Evolutionary conservation across 371 early-diverging fungal genomes (phyloP).

Genomic region (Entomophthora muscae): DNA sequence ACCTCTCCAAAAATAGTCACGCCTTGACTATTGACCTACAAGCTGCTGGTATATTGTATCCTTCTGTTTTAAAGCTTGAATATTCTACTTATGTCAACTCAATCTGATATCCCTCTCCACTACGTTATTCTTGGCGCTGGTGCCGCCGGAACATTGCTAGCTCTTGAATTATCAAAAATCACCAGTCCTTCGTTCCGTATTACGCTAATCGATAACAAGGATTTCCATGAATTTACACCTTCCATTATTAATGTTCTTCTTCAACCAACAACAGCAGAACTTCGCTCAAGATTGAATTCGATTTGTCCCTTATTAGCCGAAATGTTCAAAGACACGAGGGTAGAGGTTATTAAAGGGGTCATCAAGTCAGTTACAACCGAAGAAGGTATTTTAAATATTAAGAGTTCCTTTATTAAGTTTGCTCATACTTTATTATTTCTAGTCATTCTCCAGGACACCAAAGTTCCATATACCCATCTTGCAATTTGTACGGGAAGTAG

Average conservation of each 20-base stretch:
- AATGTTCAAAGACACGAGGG: constrained; percentile 6
- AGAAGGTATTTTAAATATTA: too few relatives aligned
- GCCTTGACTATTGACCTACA: too few relatives aligned
- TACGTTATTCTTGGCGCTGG: constrained; percentile 19
- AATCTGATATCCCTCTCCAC: neutral
- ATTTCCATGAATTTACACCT: constrained; percentile 23
- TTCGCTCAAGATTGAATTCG: constrained; percentile 13
- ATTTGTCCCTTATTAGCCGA: constrained; percentile 15
- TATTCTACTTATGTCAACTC: neutral
- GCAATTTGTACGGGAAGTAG: constrained; percentile 21
- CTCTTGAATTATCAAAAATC: constrained; percentile 13
- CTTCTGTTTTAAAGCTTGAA: too few relatives aligned
- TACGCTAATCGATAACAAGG: constrained; percentile 22
- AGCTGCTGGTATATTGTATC: too few relatives aligned
- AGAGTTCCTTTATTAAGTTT: neutral
- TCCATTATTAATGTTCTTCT: constrained; percentile 18
- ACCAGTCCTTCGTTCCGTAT: constrained; percentile 13
- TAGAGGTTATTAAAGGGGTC: constrained; percentile 15
- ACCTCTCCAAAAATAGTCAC: too few relatives aligned
- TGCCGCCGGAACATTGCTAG: constrained; percentile 18
- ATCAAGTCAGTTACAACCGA: constrained; percentile 13
- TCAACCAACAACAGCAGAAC: constrained; percentile 13
- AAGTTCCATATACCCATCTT: constrained; percentile 13
- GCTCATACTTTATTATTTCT: neutral
- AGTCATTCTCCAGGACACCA: neutral